These are phyloP conservation scores for Physcomitrium patens DNA, from an alignment of 225 moss, liverwort and hornwort species.

Conservation along the genomic window DNA sequence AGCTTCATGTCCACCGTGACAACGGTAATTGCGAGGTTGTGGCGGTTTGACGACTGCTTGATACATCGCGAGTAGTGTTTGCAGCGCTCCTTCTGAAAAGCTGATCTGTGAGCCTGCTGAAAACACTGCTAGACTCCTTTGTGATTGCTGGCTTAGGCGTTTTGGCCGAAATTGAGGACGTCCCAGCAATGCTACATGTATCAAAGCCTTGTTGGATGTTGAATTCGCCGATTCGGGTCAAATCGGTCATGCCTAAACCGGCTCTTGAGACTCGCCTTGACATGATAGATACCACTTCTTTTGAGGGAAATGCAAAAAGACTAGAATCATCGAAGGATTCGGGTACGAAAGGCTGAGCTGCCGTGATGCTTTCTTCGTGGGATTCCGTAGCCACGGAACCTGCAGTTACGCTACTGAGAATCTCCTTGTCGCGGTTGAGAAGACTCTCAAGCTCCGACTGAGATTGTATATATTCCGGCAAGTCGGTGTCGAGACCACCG, in stretches of 20 bases:
- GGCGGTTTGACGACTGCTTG: no score
- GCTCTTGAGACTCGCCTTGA: conserved; percentile 33
- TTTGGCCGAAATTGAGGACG: not conserved
- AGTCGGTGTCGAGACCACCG: not conserved
- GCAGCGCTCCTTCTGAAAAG: conserved; percentile 1
- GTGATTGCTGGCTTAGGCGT: not conserved
- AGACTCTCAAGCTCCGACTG: conserved; percentile 24
- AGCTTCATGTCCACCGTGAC: no score
- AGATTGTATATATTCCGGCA: not conserved
- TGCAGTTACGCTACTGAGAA: conserved; percentile 24
- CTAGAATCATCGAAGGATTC: conserved; percentile 55
- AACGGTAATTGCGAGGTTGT: no score
- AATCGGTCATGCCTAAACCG: conserved; percentile 24
- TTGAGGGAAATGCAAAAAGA: conserved; percentile 46
- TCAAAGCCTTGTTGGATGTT: conserved; percentile 34
- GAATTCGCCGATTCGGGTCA: conserved; percentile 19
- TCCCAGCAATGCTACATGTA: conserved; percentile 5
- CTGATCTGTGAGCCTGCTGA: conserved; percentile 20
- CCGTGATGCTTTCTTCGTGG: conserved; percentile 34
- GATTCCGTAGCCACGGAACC: conserved; percentile 36
- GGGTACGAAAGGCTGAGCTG: not conserved
- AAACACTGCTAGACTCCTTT: conserved; percentile 1
- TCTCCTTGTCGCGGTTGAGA: conserved; percentile 12
- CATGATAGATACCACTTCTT: conserved; percentile 58
- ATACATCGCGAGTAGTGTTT: no score